Base-by-base conservation (phyloP, 495 filamentous ascomycete genomes). In the Pyrenopolyporus hunteri region DNA sequence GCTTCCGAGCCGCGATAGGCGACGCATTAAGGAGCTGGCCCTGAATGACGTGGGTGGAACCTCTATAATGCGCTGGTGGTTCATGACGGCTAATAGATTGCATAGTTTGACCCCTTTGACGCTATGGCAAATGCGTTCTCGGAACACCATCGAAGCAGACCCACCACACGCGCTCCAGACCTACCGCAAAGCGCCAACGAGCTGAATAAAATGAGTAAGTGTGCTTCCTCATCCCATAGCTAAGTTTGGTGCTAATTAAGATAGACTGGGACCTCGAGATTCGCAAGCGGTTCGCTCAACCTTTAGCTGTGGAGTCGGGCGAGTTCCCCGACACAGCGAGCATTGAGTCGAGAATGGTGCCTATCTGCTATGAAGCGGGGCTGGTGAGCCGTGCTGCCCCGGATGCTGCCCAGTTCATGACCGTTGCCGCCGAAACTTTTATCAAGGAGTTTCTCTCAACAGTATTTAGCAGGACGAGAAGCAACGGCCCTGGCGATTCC, bases 331-430 rank as follows among this genome's bases (percentile, higher is more conserved):
- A 95, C 63, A 74, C 83, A 7, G 82, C 85, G 46, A 87, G 86
- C 22, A 90, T 98, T 60, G 83, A 90, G 64, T 81, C 85, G 14
- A 89, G 93, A 53, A 95, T 98, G 89, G 79, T 91, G 13, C 93
- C 94, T 6, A 94, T 97, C 62, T 96, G 91, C 74, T 97, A 96
- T 74, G 94, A 97, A 74, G 83, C 90, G 58, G 94, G 93, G 0
- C 83, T 98, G 3, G 81, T 82, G n/a, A 82, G 82, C 17, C 91
- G 92, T 2, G 84, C 90, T 58, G 77, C 83, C 5, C 70, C 86
- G 4, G 84, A 90, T 22, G 90, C 90, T 28, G 86, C 93, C 4
- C 87, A 90, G 46, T 91, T 93, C 70, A 88, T 98, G 86, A 88
- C 90, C 17, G 86, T 92, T 36, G 94, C 93, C 1, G 89, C 91